A percentile compares a stretch with the other conserved stretches of the same genome.
These are phyloP conservation scores for Paramecium caudatum DNA, from an alignment of 73 alveolate genomes.

Conservation along the genomic window DNA sequence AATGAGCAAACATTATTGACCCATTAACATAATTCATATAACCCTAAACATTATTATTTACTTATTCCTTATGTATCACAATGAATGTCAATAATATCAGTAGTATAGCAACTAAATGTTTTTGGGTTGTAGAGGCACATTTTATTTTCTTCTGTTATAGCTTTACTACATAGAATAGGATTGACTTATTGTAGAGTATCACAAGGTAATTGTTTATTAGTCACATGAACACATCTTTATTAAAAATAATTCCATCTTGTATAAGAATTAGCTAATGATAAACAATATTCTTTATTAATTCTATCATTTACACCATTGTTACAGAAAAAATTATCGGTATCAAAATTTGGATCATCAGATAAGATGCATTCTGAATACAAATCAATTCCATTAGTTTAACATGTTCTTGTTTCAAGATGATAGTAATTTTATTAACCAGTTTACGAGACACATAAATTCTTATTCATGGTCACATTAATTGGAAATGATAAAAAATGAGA, in stretches of 20 bases:
- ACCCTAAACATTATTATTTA: background rate
- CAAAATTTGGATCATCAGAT: background rate
- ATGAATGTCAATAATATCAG: background rate
- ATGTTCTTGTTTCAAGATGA: background rate
- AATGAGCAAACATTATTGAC: background rate
- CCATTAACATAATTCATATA: background rate
- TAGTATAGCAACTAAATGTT: background rate
- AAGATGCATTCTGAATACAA: background rate
- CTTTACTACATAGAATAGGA: slow-evolving; percentile 25
- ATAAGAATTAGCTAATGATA: background rate
- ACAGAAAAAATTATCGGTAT: background rate
- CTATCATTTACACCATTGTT: background rate
- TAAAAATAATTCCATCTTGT: slow-evolving; percentile 49
- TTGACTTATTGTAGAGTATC: background rate
- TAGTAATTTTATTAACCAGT: background rate
- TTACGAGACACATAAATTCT: background rate
- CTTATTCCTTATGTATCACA: background rate
- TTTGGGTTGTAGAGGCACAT: background rate
- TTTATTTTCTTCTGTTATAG: background rate
- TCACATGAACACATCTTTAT: slow-evolving; percentile 14
- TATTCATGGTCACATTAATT: background rate
- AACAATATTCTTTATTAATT: slow-evolving; percentile 22
- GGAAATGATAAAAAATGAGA: slow-evolving; percentile 33
- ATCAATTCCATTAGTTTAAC: background rate
- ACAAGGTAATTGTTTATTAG: background rate